A percentile compares a stretch with the other conserved stretches of the same genome.
These are phyloP conservation scores for Tolypocladium guangdongense DNA, from an alignment of 2,329 filamentous ascomycete genomes.

Conservation along the genomic window DNA sequence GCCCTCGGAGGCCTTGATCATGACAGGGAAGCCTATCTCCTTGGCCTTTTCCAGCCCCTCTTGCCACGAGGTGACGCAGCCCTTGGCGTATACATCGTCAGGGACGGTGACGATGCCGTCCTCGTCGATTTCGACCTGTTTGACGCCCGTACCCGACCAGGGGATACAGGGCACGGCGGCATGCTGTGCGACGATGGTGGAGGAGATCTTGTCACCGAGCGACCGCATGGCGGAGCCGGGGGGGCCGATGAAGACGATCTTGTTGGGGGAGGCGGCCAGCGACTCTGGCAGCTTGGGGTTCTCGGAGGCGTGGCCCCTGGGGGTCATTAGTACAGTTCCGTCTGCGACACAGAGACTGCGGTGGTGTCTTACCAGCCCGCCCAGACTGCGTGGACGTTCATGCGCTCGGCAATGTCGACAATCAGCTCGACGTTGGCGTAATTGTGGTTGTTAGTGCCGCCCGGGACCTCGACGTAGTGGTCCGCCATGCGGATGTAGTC, in stretches of 20 bases:
- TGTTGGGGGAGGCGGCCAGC: constrained; percentile 89
- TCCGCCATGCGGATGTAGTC: constrained; percentile 99
- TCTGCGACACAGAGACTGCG: too few species aligned
- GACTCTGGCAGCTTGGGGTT: constrained; percentile 97
- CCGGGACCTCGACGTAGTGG: constrained; percentile 97
- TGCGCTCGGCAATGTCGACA: constrained; percentile 95
- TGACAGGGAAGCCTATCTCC: constrained; percentile 95
- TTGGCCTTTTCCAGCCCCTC: constrained; percentile 80
- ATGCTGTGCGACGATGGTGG: constrained; percentile 97
- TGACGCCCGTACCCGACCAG: constrained; percentile 95
- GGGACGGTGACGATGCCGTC: constrained; percentile 85
- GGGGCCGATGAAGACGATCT: constrained; percentile 98
- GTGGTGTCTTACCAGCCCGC: constrained; percentile 67
- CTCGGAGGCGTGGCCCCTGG: constrained; percentile 91
- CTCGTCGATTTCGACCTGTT: constrained; percentile 66
- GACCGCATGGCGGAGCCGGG: constrained; percentile 98
- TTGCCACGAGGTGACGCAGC: constrained; percentile 80
- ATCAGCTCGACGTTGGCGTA: constrained; percentile 99
- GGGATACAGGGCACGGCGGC: constrained; percentile 93
- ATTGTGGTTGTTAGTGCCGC: constrained; percentile 99
- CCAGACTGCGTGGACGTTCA: constrained; percentile 98
- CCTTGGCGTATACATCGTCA: constrained; percentile 76
- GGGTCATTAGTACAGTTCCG: too few species aligned
- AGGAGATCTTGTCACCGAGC: constrained; percentile 98
- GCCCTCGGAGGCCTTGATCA: constrained; percentile 99